Evolutionary conservation across 805 yeast species (phyloP), one percentile per base, ranked within the genome.

Genomic region (Ascoidea asiatica): DNA sequence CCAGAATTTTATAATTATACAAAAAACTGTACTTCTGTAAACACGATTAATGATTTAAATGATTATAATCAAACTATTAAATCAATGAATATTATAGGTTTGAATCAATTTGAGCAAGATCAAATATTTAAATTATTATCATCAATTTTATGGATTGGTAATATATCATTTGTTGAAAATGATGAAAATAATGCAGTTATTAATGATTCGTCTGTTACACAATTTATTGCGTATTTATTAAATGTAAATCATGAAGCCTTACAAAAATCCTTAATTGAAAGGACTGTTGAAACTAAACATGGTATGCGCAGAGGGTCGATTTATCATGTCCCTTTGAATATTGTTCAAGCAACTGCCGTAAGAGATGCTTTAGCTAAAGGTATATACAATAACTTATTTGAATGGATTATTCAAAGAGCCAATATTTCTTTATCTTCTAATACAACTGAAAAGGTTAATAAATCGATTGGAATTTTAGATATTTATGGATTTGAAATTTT

Each of bases 401-500:
- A 92, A 49, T 89, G 97, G 97, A 88, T 92, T 56, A 97, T 92
- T 17, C 84, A 71, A 44, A 77, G 97, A 57, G 95, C 92, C 39
- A 92, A 92, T 60, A 63, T 68, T 40, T 84, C 97, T 0, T 71
- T 92, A 54, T 76, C 77, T 19, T 58, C 77, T 1, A n/a, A n/a
- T n/a, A 65, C 66, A 45, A 64, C 69, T 33, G 71, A 72, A 46
- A 50, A 54, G 46, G 69, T 66, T 6, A 61, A 69, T 29, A 84
- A 81, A 56, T 82, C 95, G 21, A 81, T 92, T 55, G 97, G 97
- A 51, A 89, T 89, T 53, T 70, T 89, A 57, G 97, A 89, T 75
- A 89, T 90, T 52, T 89, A 89, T 59, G 97, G 97, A 7, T 89
- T 89, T 65, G 97, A 89, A 63, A 90, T 90, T 57, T 89, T 89